phyloP scores from a whole-genome alignment of 2,329 filamentous ascomycete genomes.

The Pseudogymnoascus sp. region DNA sequence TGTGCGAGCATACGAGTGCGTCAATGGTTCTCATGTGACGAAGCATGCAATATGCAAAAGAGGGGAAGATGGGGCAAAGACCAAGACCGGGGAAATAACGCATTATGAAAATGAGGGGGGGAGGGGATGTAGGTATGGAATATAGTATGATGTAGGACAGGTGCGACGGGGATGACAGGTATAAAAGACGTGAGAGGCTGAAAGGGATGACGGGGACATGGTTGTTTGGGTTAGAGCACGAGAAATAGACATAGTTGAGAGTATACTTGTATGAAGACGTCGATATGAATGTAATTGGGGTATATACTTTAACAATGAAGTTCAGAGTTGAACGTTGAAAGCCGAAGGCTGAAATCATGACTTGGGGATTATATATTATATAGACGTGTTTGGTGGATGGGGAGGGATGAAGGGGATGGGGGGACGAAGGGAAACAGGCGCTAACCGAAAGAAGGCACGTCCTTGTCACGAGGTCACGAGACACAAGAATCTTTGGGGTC shows the following conservation, averaged over 20 bases:
- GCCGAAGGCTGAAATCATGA: too few species aligned
- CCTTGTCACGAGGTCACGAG: neutral
- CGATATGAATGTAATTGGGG: neutral
- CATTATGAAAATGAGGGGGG: neutral
- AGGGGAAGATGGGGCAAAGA: neutral
- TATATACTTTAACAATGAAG: neutral
- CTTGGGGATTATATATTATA: too few species aligned
- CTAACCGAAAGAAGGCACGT: neutral
- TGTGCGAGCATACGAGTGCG: neutral
- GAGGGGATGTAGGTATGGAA: neutral
- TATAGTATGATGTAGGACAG: neutral
- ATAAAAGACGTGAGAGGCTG: neutral
- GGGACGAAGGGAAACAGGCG: neutral
- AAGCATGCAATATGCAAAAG: neutral
- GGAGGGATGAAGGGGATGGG: neutral
- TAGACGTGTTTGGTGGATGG: neutral
- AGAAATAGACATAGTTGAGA: neutral
- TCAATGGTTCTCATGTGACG: constrained; percentile 1
- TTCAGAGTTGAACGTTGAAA: too few species aligned
- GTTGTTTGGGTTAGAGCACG: neutral
- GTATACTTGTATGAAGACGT: neutral
- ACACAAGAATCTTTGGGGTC: neutral
- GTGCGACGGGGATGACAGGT: neutral
- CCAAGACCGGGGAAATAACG: neutral
- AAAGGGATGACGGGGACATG: neutral